Evolutionary conservation across 2,329 filamentous ascomycete genomes (phyloP), one percentile per base, ranked within the genome.

Genomic region (Cytospora leucostoma): DNA sequence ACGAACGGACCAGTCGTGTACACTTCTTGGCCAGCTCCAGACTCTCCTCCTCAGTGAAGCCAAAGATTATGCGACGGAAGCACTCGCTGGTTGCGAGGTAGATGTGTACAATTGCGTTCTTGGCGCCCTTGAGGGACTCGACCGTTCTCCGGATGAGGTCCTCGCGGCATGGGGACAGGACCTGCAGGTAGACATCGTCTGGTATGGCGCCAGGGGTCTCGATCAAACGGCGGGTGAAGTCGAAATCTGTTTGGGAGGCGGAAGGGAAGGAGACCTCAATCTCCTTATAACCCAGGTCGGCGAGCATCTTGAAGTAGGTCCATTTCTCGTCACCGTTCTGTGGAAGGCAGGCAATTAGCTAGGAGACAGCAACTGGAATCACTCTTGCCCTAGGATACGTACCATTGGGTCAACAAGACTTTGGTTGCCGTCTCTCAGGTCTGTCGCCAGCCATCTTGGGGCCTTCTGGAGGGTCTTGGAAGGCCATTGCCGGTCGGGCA

Each of bases 181-280:
- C 94, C 75, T 97, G 93, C 64, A 98, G 82, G 82, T 85, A 93
- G 61, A 97, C 93, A 76, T 97, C 93, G 73, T 95, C 92, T 60
- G 93, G 93, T 10, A 93, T 86, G 15, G 87, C 84, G 49, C 91
- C 92, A 12, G 91, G 91, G 1, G 92, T 96, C 71, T 96, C 89
- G 68, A 97, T 87, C 69, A 98, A 81, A 72, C 89, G 87, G 69
- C 92, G 85, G 49, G 93, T 97, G 74, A 98, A 98, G 80, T 97
- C 92, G 80, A 93, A 98, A 79, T 98, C 95, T 72, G 91, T 97
- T 74, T 96, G 90, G 47, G 93, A 97, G 15, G 94, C 93, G 0
- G 93, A 96, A 56, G 94, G 94, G 78, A 97, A 98, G 5, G 93
- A 95, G 21, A 97, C 90, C 75, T 98, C 94, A 68, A 98, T 97